Percentiles rank a stretch among this genome's conserved stretches.
Evolutionary conservation across 768 basidiomycete species (phyloP).

Genomic region (Boletus reticulatus): DNA sequence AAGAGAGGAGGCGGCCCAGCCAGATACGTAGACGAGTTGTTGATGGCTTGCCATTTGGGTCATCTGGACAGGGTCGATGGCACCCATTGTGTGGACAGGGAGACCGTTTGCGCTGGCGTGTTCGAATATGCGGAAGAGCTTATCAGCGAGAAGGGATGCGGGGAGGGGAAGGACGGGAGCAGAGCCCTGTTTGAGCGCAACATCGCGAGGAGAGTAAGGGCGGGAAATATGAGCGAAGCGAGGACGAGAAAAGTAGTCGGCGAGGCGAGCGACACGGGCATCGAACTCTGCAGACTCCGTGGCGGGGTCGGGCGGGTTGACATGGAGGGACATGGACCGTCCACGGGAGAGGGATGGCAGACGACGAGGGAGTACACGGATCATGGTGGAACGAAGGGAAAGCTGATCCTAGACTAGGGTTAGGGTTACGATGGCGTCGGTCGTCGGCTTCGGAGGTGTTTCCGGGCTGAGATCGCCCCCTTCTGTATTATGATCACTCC

Average conservation of each 20-base stretch:
- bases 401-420: slow-evolving; percentile 36
- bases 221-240: slow-evolving; percentile 73
- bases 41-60: slow-evolving; percentile 89
- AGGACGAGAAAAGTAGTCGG: slow-evolving; percentile 71
- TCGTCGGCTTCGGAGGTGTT: slow-evolving; percentile 4
- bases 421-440: slow-evolving; percentile 29
- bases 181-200: slow-evolving; percentile 88
- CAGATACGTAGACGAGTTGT: slow-evolving; percentile 88
- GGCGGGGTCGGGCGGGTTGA: slow-evolving; percentile 54
- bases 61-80: slow-evolving; percentile 92
- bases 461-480: slow-evolving; percentile 13
- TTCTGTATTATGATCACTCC: slow-evolving; percentile 6
- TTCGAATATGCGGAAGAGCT: slow-evolving; percentile 69
- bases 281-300: slow-evolving; percentile 61
- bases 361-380: slow-evolving; percentile 8
- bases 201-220: slow-evolving; percentile 75
- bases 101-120: slow-evolving; percentile 58
- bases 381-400: slow-evolving; percentile 25
- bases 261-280: slow-evolving; percentile 59
- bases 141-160: slow-evolving; percentile 78
- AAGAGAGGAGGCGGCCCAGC: slow-evolving; percentile 86
- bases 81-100: slow-evolving; percentile 90
- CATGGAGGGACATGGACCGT: slow-evolving; percentile 49
- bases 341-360: slow-evolving; percentile 29
- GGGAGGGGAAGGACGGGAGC: slow-evolving; percentile 76